These are phyloP conservation scores for Cyclocybe cylindracea DNA, from an alignment of 768 basidiomycete species.

Conservation along the genomic window DNA sequence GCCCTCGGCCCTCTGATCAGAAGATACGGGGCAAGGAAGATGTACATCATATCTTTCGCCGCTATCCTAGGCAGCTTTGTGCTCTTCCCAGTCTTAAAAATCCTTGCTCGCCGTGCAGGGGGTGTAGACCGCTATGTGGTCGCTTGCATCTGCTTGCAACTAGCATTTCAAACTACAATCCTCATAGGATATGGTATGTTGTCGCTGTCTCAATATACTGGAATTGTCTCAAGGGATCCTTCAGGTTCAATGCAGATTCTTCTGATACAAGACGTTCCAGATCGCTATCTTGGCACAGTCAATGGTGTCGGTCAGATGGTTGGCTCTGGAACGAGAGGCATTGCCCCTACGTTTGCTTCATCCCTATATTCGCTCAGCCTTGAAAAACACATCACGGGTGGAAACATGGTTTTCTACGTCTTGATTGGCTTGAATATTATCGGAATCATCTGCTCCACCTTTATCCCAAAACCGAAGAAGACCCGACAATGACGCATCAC, in stretches of 20 bases:
- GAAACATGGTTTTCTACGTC: slow-evolving; percentile 44
- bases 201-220: background rate
- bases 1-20: slow-evolving; percentile 53
- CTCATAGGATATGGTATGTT: slow-evolving; percentile 39
- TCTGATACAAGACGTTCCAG: slow-evolving; percentile 44
- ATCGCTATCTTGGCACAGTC: slow-evolving; percentile 44
- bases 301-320: slow-evolving; percentile 60
- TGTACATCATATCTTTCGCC: slow-evolving; percentile 36
- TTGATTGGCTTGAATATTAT: slow-evolving; percentile 28
- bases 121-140: slow-evolving; percentile 31
- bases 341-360: slow-evolving; percentile 55
- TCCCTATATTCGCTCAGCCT: slow-evolving; percentile 58
- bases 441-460: slow-evolving; percentile 15
- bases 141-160: slow-evolving; percentile 32
- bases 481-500: no score
- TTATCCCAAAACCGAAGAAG: no score
- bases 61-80: slow-evolving; percentile 24
- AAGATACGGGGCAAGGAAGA: slow-evolving; percentile 56
- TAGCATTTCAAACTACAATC: slow-evolving; percentile 24
- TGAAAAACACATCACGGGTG: slow-evolving; percentile 43
- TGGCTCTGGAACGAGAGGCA: slow-evolving; percentile 45
- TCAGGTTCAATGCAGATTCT: slow-evolving; percentile 49
- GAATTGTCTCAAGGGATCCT: background rate
- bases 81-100: slow-evolving; percentile 35
- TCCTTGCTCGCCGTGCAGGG: slow-evolving; percentile 34